Conservation (phyloP, 768 basidiomycete genomes). For the Xanthoconium stramineum region DNA sequence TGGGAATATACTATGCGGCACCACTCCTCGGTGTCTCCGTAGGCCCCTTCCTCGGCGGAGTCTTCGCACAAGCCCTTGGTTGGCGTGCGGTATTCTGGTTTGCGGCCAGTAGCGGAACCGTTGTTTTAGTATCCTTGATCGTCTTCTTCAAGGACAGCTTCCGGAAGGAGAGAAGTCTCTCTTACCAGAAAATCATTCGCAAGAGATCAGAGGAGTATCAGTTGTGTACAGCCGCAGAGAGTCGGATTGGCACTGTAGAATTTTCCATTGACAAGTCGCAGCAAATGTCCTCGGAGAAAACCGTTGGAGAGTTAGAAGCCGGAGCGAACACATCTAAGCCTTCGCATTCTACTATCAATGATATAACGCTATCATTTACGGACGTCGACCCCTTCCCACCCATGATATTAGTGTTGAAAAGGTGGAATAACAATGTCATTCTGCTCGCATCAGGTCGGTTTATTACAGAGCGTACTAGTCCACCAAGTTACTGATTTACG, state of each 20-base stretch:
- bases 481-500: neutral
- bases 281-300: neutral
- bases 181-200: constrained; percentile 67
- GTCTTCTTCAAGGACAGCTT: constrained; percentile 80
- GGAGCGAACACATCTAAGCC: neutral
- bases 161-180: constrained; percentile 73
- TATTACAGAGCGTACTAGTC: neutral
- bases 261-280: constrained; percentile 6
- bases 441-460: constrained; percentile 35
- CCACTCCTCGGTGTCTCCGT: constrained; percentile 69
- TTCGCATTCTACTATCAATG: constrained; percentile 13
- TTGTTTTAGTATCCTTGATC: constrained; percentile 53
- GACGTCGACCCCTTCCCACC: constrained; percentile 75
- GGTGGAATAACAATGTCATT: constrained; percentile 65
- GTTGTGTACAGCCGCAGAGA: constrained; percentile 2
- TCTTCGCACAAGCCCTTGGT: constrained; percentile 57
- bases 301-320: neutral
- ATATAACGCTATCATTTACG: constrained; percentile 52
- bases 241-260: neutral
- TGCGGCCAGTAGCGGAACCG: constrained; percentile 56
- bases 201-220: constrained; percentile 33
- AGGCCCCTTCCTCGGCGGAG: constrained; percentile 71
- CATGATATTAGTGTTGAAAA: constrained; percentile 52
- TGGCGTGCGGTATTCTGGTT: constrained; percentile 92
- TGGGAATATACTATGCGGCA: constrained; percentile 81